Conservation (phyloP, 768 basidiomycete species). For the Amanita brunnescens region DNA sequence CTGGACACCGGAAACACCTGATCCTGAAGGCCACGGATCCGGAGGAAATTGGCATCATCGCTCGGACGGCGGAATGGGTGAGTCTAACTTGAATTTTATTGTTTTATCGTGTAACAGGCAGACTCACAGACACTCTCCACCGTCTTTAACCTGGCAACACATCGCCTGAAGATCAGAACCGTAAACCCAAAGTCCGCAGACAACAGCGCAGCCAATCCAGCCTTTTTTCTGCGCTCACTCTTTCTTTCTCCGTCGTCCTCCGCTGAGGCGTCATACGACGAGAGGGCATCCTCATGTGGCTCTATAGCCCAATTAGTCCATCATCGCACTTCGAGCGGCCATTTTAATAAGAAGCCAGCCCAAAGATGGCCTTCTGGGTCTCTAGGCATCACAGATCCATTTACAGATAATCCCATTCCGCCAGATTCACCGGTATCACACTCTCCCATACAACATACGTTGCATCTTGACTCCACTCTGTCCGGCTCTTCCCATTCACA, state of each 20-base stretch:
- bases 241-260: not conserved
- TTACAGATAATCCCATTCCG: not conserved
- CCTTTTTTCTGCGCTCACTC: not conserved
- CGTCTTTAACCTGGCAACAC: slow-evolving; percentile 1
- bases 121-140: not conserved
- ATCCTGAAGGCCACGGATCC: not conserved
- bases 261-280: not conserved
- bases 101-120: not conserved
- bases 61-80: slow-evolving; percentile 4
- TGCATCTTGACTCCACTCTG: not conserved
- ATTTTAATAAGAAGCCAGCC: too few species aligned
- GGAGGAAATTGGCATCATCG: not conserved
- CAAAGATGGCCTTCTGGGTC: not conserved
- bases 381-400: not conserved
- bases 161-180: not conserved
- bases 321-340: not conserved
- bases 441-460: not conserved
- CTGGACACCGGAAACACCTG: not conserved
- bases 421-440: not conserved
- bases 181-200: not conserved
- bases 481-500: not conserved
- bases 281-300: not conserved
- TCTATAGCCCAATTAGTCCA: not conserved
- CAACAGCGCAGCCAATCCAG: not conserved
- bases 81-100: not conserved